A percentile compares a stretch with the other conserved stretches of the same genome.
Conservation (phyloP, 2,329 filamentous ascomycete genomes). For the Fusarium solani-melongenae region DNA sequence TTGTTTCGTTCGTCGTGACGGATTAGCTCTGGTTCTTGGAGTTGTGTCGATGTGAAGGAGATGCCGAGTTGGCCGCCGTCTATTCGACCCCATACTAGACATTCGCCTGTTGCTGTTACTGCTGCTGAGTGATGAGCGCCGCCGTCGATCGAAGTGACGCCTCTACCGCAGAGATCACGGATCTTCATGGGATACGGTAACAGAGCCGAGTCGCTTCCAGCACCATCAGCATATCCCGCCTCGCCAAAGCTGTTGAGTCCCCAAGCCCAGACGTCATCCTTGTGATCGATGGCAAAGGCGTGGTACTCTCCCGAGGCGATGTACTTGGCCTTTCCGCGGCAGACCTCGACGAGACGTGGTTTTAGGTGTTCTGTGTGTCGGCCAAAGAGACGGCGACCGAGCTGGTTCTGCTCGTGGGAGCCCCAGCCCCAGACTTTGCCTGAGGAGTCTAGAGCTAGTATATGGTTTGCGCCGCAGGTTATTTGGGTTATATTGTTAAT, state of each 20-base stretch:
- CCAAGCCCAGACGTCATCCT: conserved; percentile 78
- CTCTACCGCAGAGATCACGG: conserved; percentile 66
- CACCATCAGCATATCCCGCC: conserved; percentile 62
- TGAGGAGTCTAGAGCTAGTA: conserved; percentile 69
- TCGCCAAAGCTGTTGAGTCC: conserved; percentile 85
- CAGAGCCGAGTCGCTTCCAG: conserved; percentile 60
- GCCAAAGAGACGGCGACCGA: conserved; percentile 61
- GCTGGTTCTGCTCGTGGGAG: conserved; percentile 57
- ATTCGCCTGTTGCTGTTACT: conserved; percentile 59
- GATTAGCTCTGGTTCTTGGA: conserved; percentile 59
- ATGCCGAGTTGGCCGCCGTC: conserved; percentile 63
- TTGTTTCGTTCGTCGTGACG: conserved; percentile 66
- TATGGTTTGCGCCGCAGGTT: conserved; percentile 72
- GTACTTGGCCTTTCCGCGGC: conserved; percentile 63
- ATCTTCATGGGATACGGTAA: conserved; percentile 68
- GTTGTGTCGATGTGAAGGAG: conserved; percentile 58
- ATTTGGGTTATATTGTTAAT: conserved; percentile 70
- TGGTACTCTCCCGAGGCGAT: conserved; percentile 77
- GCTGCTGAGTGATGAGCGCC: conserved; percentile 76
- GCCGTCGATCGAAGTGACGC: conserved; percentile 72
- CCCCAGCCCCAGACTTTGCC: conserved; percentile 49
- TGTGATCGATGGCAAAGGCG: conserved; percentile 76
- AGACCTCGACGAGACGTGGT: conserved; percentile 10
- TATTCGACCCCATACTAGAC: conserved; percentile 66
- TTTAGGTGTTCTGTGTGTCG: conserved; percentile 49